A percentile compares a stretch with the other conserved stretches of the same genome.
Evolutionary conservation across 495 filamentous ascomycete genomes (phyloP).

Genomic region (Hyphodiscus hymeniophilus): DNA sequence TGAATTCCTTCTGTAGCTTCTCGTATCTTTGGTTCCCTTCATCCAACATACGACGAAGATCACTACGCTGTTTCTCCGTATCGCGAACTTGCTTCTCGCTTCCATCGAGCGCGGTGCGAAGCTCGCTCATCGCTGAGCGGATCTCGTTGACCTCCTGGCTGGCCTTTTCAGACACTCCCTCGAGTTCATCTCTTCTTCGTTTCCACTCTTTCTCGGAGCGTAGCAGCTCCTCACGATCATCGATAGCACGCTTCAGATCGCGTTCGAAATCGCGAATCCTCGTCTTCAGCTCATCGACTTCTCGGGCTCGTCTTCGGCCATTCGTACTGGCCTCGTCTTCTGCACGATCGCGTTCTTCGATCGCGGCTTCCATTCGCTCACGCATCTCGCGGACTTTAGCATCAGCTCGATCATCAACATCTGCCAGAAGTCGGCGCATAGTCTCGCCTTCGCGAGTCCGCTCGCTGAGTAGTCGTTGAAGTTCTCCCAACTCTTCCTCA

Average conservation of each 20-base stretch:
- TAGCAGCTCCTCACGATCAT: slow-evolving; percentile 64
- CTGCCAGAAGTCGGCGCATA: slow-evolving; percentile 81
- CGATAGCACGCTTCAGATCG: slow-evolving; percentile 55
- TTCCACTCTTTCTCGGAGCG: slow-evolving; percentile 61
- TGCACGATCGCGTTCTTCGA: slow-evolving; percentile 85
- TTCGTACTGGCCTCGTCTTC: slow-evolving; percentile 82
- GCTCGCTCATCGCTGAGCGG: slow-evolving; percentile 64
- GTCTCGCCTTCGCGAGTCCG: slow-evolving; percentile 92
- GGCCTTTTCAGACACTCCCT: slow-evolving; percentile 57
- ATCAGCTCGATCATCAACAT: slow-evolving; percentile 78
- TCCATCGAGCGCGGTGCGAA: slow-evolving; percentile 75
- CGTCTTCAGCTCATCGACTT: slow-evolving; percentile 77
- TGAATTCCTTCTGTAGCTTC: slow-evolving; percentile 54
- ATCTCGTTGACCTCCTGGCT: slow-evolving; percentile 65
- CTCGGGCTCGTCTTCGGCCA: slow-evolving; percentile 65
- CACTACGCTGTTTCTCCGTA: slow-evolving; percentile 69
- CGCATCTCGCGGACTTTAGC: slow-evolving; percentile 78
- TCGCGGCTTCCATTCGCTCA: slow-evolving; percentile 75
- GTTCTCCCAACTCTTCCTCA: slow-evolving; percentile 89
- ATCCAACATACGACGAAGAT: slow-evolving; percentile 67
- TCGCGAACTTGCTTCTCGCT: slow-evolving; percentile 78
- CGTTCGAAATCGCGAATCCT: slow-evolving; percentile 75
- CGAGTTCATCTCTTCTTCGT: slow-evolving; percentile 62
- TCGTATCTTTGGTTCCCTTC: slow-evolving; percentile 69
- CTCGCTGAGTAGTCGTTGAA: slow-evolving; percentile 80